Evolutionary conservation across 176 grass and related monocot genomes (phyloP).

Genomic region (Oryza australiensis): DNA sequence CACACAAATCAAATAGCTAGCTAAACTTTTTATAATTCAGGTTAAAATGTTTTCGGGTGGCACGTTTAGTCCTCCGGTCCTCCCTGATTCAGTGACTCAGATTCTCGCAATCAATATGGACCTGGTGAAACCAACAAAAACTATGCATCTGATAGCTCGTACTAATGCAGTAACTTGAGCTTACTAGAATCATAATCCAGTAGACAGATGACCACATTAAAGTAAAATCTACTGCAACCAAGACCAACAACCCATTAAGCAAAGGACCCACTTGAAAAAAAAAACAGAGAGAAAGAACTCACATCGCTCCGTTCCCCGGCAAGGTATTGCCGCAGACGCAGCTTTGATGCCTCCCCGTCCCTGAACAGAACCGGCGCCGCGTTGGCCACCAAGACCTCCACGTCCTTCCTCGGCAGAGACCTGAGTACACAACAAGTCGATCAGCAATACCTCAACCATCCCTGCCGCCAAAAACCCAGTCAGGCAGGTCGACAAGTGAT

Average conservation of each 20-base stretch:
- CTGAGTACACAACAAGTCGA: conserved; percentile 34
- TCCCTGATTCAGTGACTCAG: background rate
- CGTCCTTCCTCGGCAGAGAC: conserved; percentile 64
- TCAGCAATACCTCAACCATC: background rate
- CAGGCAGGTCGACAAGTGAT: background rate
- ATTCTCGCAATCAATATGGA: background rate
- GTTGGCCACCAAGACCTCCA: conserved; percentile 71
- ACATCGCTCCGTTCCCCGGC: conserved; percentile 46
- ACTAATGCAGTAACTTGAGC: background rate
- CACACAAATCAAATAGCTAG: background rate
- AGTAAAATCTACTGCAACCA: conserved; percentile 1
- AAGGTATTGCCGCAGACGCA: conserved; percentile 60
- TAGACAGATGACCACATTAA: background rate
- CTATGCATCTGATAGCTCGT: background rate
- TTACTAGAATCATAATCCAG: conserved; percentile 25
- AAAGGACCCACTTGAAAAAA: background rate
- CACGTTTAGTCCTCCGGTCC: background rate
- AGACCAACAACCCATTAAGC: background rate
- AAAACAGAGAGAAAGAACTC: conserved; percentile 17
- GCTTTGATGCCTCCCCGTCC: conserved; percentile 58
- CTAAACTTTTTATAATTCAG: background rate
- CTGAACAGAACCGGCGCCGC: conserved; percentile 65
- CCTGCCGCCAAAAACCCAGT: background rate
- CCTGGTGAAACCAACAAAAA: background rate
- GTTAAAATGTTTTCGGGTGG: background rate